Evolutionary conservation across 306 rosid genomes (phyloP).

Genomic region (barrel medic (Medicago truncatula)): MtrunA17r5.0-ANR NC_053042.1:37162501-37163000

Average conservation of each 20-base stretch:
- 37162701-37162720: conserved; percentile 1
- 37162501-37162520: background rate
- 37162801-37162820: background rate
- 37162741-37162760: background rate
- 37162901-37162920: background rate
- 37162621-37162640: background rate
- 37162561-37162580: too few species aligned
- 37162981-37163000: conserved; percentile 32
- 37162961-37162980: conserved; percentile 1
- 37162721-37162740: background rate
- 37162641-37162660: background rate
- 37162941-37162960: conserved; percentile 41
- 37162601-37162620: background rate
- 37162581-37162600: background rate
- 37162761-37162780: background rate
- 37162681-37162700: conserved; percentile 23
- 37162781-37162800: conserved; percentile 28
- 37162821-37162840: background rate
- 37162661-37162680: background rate
- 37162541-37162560: too few species aligned
- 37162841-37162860: background rate
- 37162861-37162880: conserved; percentile 30
- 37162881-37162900: background rate
- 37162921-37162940: conserved; percentile 43
- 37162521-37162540: background rate